phyloP scores from a whole-genome alignment of 148 eudicot species.

The Rhododendron griersonianum region DNA sequence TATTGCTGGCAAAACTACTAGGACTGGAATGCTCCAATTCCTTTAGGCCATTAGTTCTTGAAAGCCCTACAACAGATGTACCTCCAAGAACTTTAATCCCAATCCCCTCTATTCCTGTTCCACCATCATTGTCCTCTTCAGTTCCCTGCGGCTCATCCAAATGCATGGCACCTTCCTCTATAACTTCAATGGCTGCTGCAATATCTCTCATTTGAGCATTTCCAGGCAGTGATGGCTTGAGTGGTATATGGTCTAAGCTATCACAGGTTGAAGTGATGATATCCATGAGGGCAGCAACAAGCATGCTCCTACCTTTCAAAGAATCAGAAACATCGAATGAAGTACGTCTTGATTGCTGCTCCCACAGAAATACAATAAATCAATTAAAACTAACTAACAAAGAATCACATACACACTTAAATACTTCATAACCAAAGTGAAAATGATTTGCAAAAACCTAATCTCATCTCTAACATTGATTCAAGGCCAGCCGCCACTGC shows the following conservation, averaged over 20 bases:
- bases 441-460: constrained; percentile 6
- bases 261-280: constrained; percentile 86
- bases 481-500: background rate
- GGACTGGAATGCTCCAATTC: constrained; percentile 35
- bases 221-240: constrained; percentile 65
- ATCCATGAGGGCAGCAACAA: constrained; percentile 98
- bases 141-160: constrained; percentile 58
- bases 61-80: constrained; percentile 74
- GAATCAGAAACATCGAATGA: constrained; percentile 73
- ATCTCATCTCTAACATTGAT: background rate
- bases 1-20: constrained; percentile 14
- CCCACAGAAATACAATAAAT: constrained; percentile 39
- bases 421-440: constrained; percentile 13
- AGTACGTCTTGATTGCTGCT: constrained; percentile 77
- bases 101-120: constrained; percentile 75
- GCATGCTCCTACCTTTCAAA: constrained; percentile 99
- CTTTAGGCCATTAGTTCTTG: constrained; percentile 44
- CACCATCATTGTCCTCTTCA: constrained; percentile 71
- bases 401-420: background rate
- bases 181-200: constrained; percentile 86
- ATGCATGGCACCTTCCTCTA: constrained; percentile 90
- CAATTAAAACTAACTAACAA: constrained; percentile 7
- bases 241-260: constrained; percentile 42
- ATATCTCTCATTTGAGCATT: constrained; percentile 90
- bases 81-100: constrained; percentile 96